Evolutionary conservation across 163 green algal species (phyloP), one percentile per base, ranked within the genome.

Genomic region (Chlorella variabilis): DNA sequence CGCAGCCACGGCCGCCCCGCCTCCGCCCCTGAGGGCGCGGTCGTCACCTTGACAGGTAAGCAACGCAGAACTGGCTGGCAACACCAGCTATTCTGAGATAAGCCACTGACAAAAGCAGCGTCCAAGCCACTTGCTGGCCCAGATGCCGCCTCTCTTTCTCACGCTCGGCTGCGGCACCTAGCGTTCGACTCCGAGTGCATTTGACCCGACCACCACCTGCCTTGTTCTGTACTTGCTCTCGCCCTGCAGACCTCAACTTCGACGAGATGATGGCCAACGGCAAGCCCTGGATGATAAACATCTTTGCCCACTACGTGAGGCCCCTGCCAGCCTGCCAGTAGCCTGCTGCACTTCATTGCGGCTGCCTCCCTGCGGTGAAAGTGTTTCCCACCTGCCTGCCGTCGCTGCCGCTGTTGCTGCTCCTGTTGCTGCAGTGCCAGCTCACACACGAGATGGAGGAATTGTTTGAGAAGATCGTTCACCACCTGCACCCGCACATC

Each of bases 231-330:
- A n/a, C n/a, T n/a, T n/a, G n/a, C n/a, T n/a, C n/a, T n/a, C n/a
- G n/a, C n/a, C 71, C 54, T 42, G 71, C 77, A 77, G 83, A 87
- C 56, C 31, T 80, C 2, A 76, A 76, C 4, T 87, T 87, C 66
- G 83, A 87, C 39, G 41, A 71, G 51, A 17, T 51, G 18, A 36
- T 84, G 31, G 56, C 29, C 21, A 75, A 45, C 18, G 39, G 39
- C 36, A 71, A 76, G 33, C 56, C 69, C 8, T 87, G 83, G 83
- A 25, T 87, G 39, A 78, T 87, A 27, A 74, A 82, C 39, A 15
- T 84, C 3, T 82, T 84, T 39, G 21, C 77, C 17, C 77, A 77
- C 36, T 75, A 63, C 27, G 70, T 77, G 56, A 80, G 45, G 2
- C 23, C n/a, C 20, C 36, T 33, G 73, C 36, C 18, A 66, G 36